Conservation (phyloP, 345 rosid genomes). For the Aquilaria malaccensis region DNA sequence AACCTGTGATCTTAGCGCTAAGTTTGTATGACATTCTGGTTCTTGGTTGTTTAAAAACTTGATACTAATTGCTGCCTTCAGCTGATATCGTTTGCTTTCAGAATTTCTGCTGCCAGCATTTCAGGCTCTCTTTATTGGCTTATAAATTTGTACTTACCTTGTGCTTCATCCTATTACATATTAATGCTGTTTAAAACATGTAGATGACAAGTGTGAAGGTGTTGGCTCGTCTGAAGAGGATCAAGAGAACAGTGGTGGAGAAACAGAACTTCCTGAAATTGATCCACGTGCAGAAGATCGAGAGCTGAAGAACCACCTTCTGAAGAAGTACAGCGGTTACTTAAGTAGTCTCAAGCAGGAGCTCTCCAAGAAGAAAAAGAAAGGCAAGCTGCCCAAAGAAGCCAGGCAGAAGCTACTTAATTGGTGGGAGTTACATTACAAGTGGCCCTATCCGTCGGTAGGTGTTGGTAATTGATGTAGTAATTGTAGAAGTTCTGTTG, state of each 20-base stretch:
- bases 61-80: no score
- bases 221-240: slow-evolving; percentile 83
- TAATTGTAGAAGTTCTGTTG: background rate
- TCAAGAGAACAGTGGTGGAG: slow-evolving; percentile 74
- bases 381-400: slow-evolving; percentile 97
- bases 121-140: no score
- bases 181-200: no score
- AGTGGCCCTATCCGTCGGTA: slow-evolving; percentile 99
- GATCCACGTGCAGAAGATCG: slow-evolving; percentile 95
- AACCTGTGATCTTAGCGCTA: no score
- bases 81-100: no score
- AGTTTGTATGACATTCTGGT: no score
- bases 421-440: slow-evolving; percentile 99
- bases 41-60: no score
- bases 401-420: slow-evolving; percentile 95
- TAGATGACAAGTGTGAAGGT: slow-evolving; percentile 84
- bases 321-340: slow-evolving; percentile 93
- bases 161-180: no score
- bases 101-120: no score
- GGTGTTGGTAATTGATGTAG: slow-evolving; percentile 7
- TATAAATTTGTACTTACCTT: no score
- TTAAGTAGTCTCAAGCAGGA: slow-evolving; percentile 93
- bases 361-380: slow-evolving; percentile 97
- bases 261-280: slow-evolving; percentile 74
- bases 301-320: slow-evolving; percentile 83